Percentiles rank a stretch among this genome's conserved stretches.
These are phyloP conservation scores for Aureobasidium pullulans DNA, from an alignment of 2,329 filamentous ascomycete species.

Conservation along the genomic window DNA sequence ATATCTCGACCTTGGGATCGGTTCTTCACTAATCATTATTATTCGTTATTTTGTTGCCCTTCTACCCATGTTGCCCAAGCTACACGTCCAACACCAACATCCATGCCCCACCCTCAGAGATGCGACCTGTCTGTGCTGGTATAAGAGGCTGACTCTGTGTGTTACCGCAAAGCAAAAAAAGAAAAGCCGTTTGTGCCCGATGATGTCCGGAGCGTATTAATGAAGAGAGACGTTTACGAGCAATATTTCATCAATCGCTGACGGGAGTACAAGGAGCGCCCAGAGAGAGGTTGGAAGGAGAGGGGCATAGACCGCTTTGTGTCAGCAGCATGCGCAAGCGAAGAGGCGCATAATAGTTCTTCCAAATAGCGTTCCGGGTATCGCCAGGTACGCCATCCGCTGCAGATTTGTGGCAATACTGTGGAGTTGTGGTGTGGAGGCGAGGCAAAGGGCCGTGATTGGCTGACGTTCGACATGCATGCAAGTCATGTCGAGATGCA, in stretches of 20 bases:
- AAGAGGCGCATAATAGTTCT: constrained; percentile 9
- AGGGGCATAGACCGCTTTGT: constrained; percentile 13
- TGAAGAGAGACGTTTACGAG: neutral
- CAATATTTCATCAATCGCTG: constrained; percentile 12
- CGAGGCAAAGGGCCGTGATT: constrained; percentile 12
- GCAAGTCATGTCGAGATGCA: constrained; percentile 14
- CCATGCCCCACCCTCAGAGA: constrained; percentile 4
- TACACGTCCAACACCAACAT: neutral
- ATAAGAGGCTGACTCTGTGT: neutral
- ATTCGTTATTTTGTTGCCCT: constrained; percentile 6
- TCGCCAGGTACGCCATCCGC: constrained; percentile 14
- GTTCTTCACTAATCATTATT: neutral
- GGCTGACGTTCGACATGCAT: constrained; percentile 8
- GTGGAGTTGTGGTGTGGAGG: constrained; percentile 6
- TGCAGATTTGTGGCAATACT: constrained; percentile 10
- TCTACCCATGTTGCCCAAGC: constrained; percentile 7
- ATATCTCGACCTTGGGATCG: neutral
- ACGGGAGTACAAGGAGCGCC: constrained; percentile 9
- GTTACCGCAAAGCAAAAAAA: constrained; percentile 14
- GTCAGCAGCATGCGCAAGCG: constrained; percentile 14
- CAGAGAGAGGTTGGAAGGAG: constrained; percentile 2
- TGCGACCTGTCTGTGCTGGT: neutral
- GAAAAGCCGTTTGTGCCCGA: neutral
- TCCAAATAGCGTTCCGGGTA: constrained; percentile 10
- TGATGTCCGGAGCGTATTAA: neutral